Conservation (phyloP, 2,329 filamentous ascomycete species). For the Botrytis squamosa region DNA sequence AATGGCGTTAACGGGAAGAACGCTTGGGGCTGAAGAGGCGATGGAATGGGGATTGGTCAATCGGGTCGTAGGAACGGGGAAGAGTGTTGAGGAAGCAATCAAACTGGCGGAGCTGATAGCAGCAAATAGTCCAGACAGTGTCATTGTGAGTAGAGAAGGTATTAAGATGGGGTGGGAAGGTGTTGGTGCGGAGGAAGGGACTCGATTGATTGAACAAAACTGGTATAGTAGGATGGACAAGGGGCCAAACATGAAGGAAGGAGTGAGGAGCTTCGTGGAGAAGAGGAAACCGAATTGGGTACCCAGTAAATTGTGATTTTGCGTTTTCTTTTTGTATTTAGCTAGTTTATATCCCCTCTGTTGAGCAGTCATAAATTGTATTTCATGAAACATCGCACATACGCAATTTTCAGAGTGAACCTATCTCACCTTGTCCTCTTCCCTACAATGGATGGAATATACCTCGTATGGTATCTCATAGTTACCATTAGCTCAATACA, state of each 20-base stretch:
- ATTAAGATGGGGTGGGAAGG: slow-evolving; percentile 72
- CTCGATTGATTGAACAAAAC: slow-evolving; percentile 54
- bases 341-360: slow-evolving; percentile 6
- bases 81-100: slow-evolving; percentile 58
- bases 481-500: slow-evolving; percentile 29
- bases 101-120: slow-evolving; percentile 60
- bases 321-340: slow-evolving; percentile 4
- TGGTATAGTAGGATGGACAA: slow-evolving; percentile 60
- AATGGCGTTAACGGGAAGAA: slow-evolving; percentile 65
- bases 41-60: slow-evolving; percentile 69
- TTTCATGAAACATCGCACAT: neutral
- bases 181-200: slow-evolving; percentile 59
- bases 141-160: slow-evolving; percentile 72
- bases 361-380: neutral
- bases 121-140: slow-evolving; percentile 69
- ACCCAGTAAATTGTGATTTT: slow-evolving; percentile 56
- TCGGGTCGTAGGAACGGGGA: slow-evolving; percentile 51
- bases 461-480: too few species aligned
- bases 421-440: neutral
- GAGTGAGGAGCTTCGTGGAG: slow-evolving; percentile 73
- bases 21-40: slow-evolving; percentile 59
- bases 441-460: neutral
- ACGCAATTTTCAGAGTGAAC: neutral
- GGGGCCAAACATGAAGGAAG: slow-evolving; percentile 73
- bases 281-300: slow-evolving; percentile 69